Conservation (phyloP, 1,284 basidiomycete genomes). For the Somion occarium region DNA sequence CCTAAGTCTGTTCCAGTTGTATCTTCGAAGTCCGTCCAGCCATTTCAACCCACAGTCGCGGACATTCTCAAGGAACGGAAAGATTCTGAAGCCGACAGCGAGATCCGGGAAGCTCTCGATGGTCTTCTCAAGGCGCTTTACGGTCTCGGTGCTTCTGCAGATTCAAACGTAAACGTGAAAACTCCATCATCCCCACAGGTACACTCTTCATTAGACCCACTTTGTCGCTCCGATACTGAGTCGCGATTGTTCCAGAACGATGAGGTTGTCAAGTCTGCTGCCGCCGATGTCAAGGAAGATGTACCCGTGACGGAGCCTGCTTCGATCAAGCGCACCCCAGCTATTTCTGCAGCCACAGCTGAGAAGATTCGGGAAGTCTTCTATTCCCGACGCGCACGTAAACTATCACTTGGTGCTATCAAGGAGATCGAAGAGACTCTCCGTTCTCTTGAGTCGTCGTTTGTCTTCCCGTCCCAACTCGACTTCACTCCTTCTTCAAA, state of each 20-base stretch:
- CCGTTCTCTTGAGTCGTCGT: conserved; percentile 22
- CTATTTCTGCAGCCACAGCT: conserved; percentile 17
- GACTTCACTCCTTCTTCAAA: conserved; percentile 22
- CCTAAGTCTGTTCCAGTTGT: not conserved
- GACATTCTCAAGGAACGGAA: conserved; percentile 15
- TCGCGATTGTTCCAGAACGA: not conserved
- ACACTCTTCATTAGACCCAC: not conserved
- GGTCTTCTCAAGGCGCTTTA: conserved; percentile 15
- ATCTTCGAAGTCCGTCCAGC: not conserved
- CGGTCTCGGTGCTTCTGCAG: conserved; percentile 7
- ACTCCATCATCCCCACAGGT: conserved; percentile 9
- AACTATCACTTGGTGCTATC: conserved; percentile 22
- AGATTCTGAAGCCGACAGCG: conserved; percentile 12
- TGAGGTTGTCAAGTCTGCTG: not conserved
- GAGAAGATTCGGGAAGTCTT: conserved; percentile 17
- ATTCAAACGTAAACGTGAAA: not conserved
- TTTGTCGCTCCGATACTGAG: not conserved
- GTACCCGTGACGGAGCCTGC: conserved; percentile 10
- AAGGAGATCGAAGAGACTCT: conserved; percentile 25
- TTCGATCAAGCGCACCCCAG: conserved; percentile 17
- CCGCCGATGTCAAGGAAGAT: not conserved
- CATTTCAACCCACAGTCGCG: conserved; percentile 12
- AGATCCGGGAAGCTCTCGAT: conserved; percentile 13
- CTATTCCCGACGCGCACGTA: conserved; percentile 18
- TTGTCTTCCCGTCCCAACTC: conserved; percentile 29